Evolutionary conservation across 2,329 filamentous ascomycete species (phyloP).

Genomic region (Phialophora tarda): DNA sequence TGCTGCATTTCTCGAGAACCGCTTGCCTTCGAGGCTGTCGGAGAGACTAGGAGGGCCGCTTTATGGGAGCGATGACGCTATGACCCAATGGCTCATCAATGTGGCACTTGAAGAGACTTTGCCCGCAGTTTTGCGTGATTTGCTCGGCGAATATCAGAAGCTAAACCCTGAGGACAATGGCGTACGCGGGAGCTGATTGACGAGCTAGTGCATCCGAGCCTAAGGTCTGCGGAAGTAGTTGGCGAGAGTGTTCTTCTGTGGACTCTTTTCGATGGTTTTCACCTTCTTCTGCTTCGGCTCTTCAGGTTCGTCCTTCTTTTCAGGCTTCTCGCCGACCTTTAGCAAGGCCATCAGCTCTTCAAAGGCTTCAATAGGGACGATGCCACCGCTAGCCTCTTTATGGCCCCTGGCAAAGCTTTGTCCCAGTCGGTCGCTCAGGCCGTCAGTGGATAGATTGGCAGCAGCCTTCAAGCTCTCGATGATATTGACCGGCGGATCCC

Average conservation of each 20-base stretch:
- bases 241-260: conserved; percentile 61
- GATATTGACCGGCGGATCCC: conserved; percentile 65
- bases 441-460: conserved; percentile 51
- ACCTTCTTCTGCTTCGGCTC: conserved; percentile 46
- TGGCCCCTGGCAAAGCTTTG: conserved; percentile 70
- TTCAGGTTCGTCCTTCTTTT: conserved; percentile 45
- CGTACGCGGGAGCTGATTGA: not conserved
- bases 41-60: conserved; percentile 12
- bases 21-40: conserved; percentile 14
- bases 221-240: conserved; percentile 60
- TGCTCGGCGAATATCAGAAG: conserved; percentile 1
- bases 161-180: not conserved
- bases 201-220: not conserved
- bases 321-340: conserved; percentile 62
- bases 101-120: conserved; percentile 14
- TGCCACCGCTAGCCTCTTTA: conserved; percentile 70
- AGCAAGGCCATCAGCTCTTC: conserved; percentile 67
- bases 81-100: conserved; percentile 18
- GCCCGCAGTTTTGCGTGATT: conserved; percentile 4
- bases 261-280: conserved; percentile 42
- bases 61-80: not conserved
- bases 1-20: conserved; percentile 11
- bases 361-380: conserved; percentile 65
- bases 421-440: conserved; percentile 59
- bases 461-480: conserved; percentile 63